These are phyloP conservation scores for Tilletia walkeri DNA, from an alignment of 1,284 basidiomycete species.

Conservation along the genomic window DNA sequence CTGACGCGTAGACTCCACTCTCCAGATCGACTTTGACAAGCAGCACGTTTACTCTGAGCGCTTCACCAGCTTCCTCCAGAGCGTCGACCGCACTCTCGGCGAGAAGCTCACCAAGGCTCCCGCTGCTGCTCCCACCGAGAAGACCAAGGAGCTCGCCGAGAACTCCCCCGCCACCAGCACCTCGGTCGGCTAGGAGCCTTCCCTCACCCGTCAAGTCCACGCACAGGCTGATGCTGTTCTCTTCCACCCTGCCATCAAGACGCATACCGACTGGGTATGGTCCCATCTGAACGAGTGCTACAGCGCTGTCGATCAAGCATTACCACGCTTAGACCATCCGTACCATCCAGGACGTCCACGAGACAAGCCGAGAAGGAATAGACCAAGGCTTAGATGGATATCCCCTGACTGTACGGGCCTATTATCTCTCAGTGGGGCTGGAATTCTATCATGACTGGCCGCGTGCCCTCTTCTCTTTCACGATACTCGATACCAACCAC, in stretches of 20 bases:
- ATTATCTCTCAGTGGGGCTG: too few species aligned
- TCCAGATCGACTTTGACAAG: conserved; percentile 40
- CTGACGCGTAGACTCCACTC: too few species aligned
- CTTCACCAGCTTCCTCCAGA: conserved; percentile 41
- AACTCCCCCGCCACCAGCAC: conserved; percentile 24
- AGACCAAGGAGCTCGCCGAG: conserved; percentile 36
- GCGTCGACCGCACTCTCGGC: conserved; percentile 42
- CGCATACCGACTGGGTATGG: conserved; percentile 41
- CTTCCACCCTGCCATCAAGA: conserved; percentile 42
- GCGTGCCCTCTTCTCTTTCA: too few species aligned
- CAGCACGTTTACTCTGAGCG: conserved; percentile 43
- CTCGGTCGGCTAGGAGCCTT: conserved; percentile 29
- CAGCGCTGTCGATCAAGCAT: conserved; percentile 52
- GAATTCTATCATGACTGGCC: too few species aligned
- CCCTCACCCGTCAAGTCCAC: conserved; percentile 34
- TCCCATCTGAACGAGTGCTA: conserved; percentile 47
- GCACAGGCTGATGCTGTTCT: conserved; percentile 35
- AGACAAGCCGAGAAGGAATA: conserved; percentile 65
- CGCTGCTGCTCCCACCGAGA: conserved; percentile 25
- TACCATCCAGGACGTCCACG: conserved; percentile 78
- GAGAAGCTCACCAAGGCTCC: conserved; percentile 33
- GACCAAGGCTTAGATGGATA: conserved; percentile 1
- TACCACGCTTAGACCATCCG: conserved; percentile 80
- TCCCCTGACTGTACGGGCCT: too few species aligned
- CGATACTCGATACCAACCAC: too few species aligned